phyloP scores from a whole-genome alignment of 305 asterid species.

The Fraxinus sp. region DNA sequence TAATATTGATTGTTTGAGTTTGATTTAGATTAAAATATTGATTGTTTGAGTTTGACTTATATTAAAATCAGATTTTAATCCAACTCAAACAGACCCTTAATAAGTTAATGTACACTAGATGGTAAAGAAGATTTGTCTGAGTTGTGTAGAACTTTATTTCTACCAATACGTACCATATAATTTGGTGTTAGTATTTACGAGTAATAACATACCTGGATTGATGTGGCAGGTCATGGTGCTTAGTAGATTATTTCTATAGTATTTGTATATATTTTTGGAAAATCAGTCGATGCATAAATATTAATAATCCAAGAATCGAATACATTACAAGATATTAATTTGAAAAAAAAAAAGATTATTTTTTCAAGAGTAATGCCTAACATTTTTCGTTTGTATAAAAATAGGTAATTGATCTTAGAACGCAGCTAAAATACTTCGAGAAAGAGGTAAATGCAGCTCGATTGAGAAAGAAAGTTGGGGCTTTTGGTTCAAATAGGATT shows the following conservation, averaged over 20 bases:
- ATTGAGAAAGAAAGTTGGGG: slow-evolving; percentile 30
- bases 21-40: no score
- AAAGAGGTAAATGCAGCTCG: slow-evolving; percentile 27
- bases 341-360: neutral
- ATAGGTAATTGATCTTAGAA: slow-evolving; percentile 57
- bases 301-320: neutral
- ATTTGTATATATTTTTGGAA: neutral
- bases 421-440: slow-evolving; percentile 44
- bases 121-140: neutral
- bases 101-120: neutral
- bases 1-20: no score
- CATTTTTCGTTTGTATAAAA: neutral
- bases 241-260: neutral
- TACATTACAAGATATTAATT: neutral
- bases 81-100: no score
- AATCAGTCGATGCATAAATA: neutral
- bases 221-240: neutral
- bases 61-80: no score
- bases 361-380: neutral
- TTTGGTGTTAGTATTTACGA: neutral
- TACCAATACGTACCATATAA: neutral
- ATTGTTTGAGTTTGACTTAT: no score
- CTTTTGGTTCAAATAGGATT: slow-evolving; percentile 20
- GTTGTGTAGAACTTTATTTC: neutral
- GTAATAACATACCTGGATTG: neutral